Evolutionary conservation across 2,329 filamentous ascomycete species (phyloP), one percentile per base, ranked within the genome.

Genomic region (Aspergillus sp.): DNA sequence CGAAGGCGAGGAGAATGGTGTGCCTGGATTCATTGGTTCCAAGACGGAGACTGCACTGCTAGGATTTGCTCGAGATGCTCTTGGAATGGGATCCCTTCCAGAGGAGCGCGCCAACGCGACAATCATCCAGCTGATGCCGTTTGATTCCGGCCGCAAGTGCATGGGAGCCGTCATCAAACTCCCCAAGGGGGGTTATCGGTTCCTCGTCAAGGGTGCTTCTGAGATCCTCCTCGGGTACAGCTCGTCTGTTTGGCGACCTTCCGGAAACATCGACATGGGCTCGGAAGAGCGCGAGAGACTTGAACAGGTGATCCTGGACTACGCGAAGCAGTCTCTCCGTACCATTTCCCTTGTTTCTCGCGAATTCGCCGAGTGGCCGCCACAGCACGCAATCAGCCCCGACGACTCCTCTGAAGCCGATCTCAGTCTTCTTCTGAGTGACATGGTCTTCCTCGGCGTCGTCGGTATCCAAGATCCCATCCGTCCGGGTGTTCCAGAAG

Each of bases 391-490:
- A 22, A 81, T 78, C 28, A 72, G 82, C 38, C 84, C 87, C 62
- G 87, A 89, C 53, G 86, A 89, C 66, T 73, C 80, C n/a, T 83
- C 81, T 17, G 84, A 89, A 66, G 87, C 85, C 22, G 80, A 87
- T 4, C 88, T 92, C 59, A 83, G 86, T 17, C 84, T 87, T 57
- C 75, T 93, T 1, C 89, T 91, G 70, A 81, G 84, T 54, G 82
- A 91, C 60, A 91, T 93, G 85, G 85, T 83, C 9, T 89, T 91
- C 76, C 77, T 92, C 65, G 86, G 86, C 15, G 79, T 91, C 51
- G 87, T 90, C 54, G 89, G 89, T 66, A 91, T 91, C 69, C 88
- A 91, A 70, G 89, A 91, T 74, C 89, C 89, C 28, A 83, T 91
- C 17, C 81, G 89, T 61, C 81, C 83, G 3, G 87, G 87, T 64